Percentiles rank a stretch among this genome's conserved stretches.
Evolutionary conservation across 140 eudicot genomes (phyloP).

Genomic region (Stevia rebaudiana): DNA sequence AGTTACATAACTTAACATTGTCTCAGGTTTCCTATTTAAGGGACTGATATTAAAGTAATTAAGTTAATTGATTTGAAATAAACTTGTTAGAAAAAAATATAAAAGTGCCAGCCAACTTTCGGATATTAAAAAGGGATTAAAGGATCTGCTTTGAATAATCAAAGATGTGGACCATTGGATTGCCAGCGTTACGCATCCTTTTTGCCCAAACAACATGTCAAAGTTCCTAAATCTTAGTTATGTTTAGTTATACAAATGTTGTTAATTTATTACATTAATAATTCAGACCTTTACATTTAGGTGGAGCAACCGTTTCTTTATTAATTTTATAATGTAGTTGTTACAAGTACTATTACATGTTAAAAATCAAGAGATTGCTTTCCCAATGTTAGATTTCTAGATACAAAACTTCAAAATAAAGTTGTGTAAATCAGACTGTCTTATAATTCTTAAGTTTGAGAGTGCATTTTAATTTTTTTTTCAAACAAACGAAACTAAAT

Average conservation of each 20-base stretch:
- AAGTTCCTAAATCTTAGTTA: neutral
- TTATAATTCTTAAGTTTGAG: too few species aligned
- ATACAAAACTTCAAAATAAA: too few species aligned
- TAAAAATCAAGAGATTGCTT: neutral
- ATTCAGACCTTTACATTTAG: neutral
- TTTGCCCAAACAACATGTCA: constrained; percentile 5
- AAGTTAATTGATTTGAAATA: neutral
- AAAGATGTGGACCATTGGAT: constrained; percentile 27
- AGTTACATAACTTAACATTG: too few species aligned
- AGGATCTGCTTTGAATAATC: constrained; percentile 30
- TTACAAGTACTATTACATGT: neutral
- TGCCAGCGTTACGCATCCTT: constrained; percentile 14
- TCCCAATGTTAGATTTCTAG: neutral
- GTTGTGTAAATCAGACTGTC: too few species aligned
- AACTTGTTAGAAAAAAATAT: neutral
- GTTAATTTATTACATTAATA: neutral
- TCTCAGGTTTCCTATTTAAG: too few species aligned
- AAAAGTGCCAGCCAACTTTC: constrained; percentile 20
- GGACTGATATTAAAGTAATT: too few species aligned
- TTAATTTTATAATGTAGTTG: neutral
- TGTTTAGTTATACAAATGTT: neutral
- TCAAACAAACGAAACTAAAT: too few species aligned
- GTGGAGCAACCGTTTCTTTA: neutral
- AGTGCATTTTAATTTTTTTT: too few species aligned
- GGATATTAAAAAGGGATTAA: constrained; percentile 15